These are phyloP conservation scores for Jackrogersella minutella DNA, from an alignment of 495 filamentous ascomycete species.

Conservation along the genomic window DNA sequence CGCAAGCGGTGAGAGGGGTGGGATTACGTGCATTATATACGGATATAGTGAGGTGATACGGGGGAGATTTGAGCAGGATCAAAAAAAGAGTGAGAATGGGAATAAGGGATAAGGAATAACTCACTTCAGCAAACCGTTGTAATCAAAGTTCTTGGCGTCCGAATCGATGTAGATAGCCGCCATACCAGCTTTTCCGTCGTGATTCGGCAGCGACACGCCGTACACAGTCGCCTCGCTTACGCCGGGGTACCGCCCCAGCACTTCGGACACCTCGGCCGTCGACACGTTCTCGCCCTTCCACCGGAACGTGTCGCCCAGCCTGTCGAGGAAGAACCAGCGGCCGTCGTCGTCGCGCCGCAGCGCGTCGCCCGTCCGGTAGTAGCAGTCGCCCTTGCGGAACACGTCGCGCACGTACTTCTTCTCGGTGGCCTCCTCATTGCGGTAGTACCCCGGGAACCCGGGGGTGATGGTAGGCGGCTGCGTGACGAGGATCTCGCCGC, in stretches of 20 bases:
- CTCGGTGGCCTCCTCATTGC: conserved; percentile 68
- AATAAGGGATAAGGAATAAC: conserved; percentile 12
- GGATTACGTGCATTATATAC: not conserved
- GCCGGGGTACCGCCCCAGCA: conserved; percentile 69
- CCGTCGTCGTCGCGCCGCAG: conserved; percentile 70
- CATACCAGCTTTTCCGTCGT: conserved; percentile 77
- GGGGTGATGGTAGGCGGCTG: conserved; percentile 55
- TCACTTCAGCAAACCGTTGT: conserved; percentile 59
- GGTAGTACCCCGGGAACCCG: conserved; percentile 75
- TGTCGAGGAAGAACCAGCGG: conserved; percentile 80
- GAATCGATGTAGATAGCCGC: conserved; percentile 64
- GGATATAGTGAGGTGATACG: not conserved
- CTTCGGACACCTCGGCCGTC: conserved; percentile 77
- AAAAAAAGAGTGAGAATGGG: not conserved
- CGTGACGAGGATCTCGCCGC: conserved; percentile 79
- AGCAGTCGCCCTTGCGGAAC: conserved; percentile 77
- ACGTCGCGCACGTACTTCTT: conserved; percentile 77
- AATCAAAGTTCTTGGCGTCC: conserved; percentile 58
- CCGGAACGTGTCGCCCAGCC: conserved; percentile 79
- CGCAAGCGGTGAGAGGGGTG: not conserved
- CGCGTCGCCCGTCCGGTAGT: conserved; percentile 79
- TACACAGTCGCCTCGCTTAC: conserved; percentile 82
- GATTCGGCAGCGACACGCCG: conserved; percentile 72
- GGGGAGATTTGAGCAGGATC: not conserved
- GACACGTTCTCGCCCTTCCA: conserved; percentile 89